Evolutionary conservation across 2,329 filamentous ascomycete genomes (phyloP).

Genomic region (Claviceps sp.): DNA sequence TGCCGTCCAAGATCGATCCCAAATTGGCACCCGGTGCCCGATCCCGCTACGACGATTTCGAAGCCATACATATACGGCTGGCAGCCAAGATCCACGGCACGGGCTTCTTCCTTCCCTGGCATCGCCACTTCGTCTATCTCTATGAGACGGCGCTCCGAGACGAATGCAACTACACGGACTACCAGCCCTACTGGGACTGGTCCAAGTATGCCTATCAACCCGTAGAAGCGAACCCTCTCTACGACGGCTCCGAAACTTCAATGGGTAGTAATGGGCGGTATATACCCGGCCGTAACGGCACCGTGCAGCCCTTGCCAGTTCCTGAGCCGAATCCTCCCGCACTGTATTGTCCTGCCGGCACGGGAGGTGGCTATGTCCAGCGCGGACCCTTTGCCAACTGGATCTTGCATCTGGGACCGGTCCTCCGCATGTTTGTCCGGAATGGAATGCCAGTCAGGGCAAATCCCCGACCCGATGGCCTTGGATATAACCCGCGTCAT

Average conservation of each 20-base stretch:
- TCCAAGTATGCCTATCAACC: background rate
- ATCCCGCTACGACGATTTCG: slow-evolving; percentile 5
- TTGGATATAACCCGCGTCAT: slow-evolving; percentile 5
- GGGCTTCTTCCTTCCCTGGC: slow-evolving; percentile 18
- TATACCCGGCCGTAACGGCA: background rate
- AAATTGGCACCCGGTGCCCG: background rate
- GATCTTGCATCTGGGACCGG: slow-evolving; percentile 1
- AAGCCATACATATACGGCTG: background rate
- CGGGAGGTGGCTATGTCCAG: slow-evolving; percentile 4
- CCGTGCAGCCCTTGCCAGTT: background rate
- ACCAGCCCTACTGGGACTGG: slow-evolving; percentile 6
- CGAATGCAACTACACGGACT: slow-evolving; percentile 25
- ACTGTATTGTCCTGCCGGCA: background rate
- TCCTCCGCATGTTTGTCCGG: background rate
- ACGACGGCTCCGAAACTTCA: slow-evolving; percentile 2
- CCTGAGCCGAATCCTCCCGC: background rate
- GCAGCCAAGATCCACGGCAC: background rate
- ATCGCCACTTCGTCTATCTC: slow-evolving; percentile 24
- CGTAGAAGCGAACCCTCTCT: background rate
- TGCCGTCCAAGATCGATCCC: background rate
- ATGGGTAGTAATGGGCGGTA: slow-evolving; percentile 1
- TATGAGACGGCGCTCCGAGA: slow-evolving; percentile 26
- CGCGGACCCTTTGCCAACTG: background rate
- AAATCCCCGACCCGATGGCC: background rate
- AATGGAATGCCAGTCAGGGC: background rate